Evolutionary conservation across 495 filamentous ascomycete genomes (phyloP).

Genomic region (Daldinia bambusicola): DNA sequence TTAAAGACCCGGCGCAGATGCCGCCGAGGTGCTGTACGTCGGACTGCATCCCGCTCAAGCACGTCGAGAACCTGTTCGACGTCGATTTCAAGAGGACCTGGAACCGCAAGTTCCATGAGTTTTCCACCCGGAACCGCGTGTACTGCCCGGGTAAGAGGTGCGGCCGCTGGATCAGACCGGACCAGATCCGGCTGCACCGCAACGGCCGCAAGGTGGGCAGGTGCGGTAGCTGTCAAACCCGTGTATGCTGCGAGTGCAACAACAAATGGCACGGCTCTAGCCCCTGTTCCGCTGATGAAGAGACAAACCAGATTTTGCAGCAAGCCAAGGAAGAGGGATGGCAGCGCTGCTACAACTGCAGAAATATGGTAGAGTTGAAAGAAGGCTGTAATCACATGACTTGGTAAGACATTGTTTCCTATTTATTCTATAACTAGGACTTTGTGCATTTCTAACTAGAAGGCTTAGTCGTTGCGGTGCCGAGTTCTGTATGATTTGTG

Average conservation of each 20-base stretch:
- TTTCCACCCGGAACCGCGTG: constrained; percentile 75
- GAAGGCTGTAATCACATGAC: constrained; percentile 89
- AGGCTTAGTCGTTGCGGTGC: constrained; percentile 73
- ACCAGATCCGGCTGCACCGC: constrained; percentile 65
- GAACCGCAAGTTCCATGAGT: constrained; percentile 81
- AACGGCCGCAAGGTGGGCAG: constrained; percentile 64
- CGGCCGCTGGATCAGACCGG: constrained; percentile 78
- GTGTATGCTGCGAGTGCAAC: constrained; percentile 78
- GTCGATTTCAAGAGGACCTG: constrained; percentile 76
- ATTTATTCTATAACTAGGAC: not conserved
- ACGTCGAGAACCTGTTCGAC: constrained; percentile 79
- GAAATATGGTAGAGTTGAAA: constrained; percentile 78
- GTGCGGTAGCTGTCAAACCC: constrained; percentile 74
- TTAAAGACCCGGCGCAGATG: constrained; percentile 81
- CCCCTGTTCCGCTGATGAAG: constrained; percentile 78
- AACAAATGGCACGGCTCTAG: constrained; percentile 73
- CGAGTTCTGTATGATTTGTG: constrained; percentile 86
- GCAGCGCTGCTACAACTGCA: constrained; percentile 81
- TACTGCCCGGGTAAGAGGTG: constrained; percentile 78
- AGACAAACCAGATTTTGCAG: constrained; percentile 70
- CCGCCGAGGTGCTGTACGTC: constrained; percentile 80
- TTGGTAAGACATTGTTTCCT: constrained; percentile 62
- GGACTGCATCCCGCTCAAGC: constrained; percentile 75
- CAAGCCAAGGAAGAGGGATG: constrained; percentile 77
- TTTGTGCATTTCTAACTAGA: constrained; percentile 26